A percentile compares a stretch with the other conserved stretches of the same genome.
phyloP scores from a whole-genome alignment of 495 filamentous ascomycete species.

The Terfezia claveryi region DNA sequence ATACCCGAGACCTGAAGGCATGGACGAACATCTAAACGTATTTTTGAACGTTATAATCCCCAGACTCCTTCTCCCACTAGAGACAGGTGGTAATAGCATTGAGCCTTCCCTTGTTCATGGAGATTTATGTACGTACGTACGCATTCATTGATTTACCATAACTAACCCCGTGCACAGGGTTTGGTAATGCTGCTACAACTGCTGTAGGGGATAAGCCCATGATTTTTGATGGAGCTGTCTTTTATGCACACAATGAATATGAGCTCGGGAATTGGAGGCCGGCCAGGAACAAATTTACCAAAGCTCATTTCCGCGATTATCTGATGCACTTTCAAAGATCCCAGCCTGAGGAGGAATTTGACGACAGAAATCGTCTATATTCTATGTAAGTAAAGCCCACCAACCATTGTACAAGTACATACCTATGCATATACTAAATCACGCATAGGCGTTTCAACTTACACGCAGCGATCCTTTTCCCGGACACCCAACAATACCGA shows the following conservation, averaged over 20 bases:
- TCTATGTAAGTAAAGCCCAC: background rate
- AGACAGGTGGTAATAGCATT: background rate
- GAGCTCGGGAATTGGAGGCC: background rate
- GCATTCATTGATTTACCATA: no score
- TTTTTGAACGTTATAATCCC: conserved; percentile 22
- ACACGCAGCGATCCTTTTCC: background rate
- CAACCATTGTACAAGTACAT: no score
- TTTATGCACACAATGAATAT: background rate
- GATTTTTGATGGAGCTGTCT: background rate
- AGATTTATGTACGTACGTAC: background rate
- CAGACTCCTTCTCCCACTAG: conserved; percentile 18
- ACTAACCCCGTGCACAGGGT: background rate
- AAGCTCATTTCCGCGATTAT: background rate
- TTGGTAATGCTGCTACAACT: background rate
- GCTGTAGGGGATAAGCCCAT: background rate
- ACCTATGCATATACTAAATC: background rate
- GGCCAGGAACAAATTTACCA: background rate
- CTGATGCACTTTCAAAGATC: background rate
- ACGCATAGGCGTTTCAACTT: background rate
- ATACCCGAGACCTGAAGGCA: conserved; percentile 15
- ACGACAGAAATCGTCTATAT: background rate
- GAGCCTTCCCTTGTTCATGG: background rate
- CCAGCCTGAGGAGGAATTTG: background rate
- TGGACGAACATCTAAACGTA: conserved; percentile 11
- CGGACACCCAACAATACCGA: background rate